phyloP scores from a whole-genome alignment of 768 basidiomycete species.

The Coprinellus micaceus region DNA sequence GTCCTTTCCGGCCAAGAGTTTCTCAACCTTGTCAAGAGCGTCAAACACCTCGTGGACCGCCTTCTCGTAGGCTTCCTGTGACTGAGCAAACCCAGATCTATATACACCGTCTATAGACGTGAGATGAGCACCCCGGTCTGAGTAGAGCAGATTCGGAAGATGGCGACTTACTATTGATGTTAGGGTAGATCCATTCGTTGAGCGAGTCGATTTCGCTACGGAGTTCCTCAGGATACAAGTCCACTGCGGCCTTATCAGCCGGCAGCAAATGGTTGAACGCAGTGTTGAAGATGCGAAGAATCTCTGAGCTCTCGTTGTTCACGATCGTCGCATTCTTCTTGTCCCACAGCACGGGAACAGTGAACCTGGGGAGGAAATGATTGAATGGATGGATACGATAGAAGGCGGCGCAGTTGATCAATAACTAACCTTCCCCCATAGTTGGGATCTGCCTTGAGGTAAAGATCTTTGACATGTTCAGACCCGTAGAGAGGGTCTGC shows the following conservation, averaged over 20 bases:
- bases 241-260: constrained; percentile 56
- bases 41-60: constrained; percentile 74
- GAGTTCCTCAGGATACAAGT: constrained; percentile 75
- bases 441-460: constrained; percentile 67
- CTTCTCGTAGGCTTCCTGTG: constrained; percentile 75
- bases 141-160: not conserved
- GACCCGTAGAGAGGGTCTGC: constrained; percentile 68
- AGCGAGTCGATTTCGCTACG: constrained; percentile 76
- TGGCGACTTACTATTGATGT: constrained; percentile 65
- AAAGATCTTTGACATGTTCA: constrained; percentile 79
- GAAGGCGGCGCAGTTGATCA: constrained; percentile 34
- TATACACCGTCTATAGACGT: constrained; percentile 71
- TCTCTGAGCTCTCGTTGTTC: constrained; percentile 94
- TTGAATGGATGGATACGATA: too few species aligned
- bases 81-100: constrained; percentile 81
- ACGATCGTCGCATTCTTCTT: constrained; percentile 84
- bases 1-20: constrained; percentile 69
- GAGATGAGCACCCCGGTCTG: not conserved
- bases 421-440: constrained; percentile 60
- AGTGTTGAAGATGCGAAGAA: constrained; percentile 90
- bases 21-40: constrained; percentile 78
- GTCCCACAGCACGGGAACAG: constrained; percentile 92
- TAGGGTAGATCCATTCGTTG: constrained; percentile 84
- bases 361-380: constrained; percentile 53
- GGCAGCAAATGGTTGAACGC: constrained; percentile 76